Evolutionary conservation across 1,139 yeast genomes (phyloP).

Genomic region (Pneumocystis wakefieldiae): DNA sequence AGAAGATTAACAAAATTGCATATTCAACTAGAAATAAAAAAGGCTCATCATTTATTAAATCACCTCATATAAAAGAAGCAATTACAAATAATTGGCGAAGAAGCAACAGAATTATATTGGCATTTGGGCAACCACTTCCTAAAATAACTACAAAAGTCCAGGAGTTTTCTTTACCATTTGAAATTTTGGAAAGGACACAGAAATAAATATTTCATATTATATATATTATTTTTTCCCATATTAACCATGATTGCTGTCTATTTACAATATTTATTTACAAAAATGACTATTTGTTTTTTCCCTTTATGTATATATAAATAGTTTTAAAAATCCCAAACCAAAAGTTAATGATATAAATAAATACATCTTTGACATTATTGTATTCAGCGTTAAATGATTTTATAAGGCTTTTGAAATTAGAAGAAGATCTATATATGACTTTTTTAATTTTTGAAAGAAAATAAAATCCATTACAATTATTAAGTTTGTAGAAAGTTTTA

Average conservation of each 20-base stretch:
- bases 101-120: not conserved
- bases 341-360: not conserved
- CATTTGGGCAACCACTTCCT: not conserved
- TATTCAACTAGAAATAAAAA: not conserved
- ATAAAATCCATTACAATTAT: not conserved
- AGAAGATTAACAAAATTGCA: not conserved
- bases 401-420: not conserved
- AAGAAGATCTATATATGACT: not conserved
- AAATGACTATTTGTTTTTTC: not conserved
- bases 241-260: not conserved
- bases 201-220: not conserved
- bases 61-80: not conserved
- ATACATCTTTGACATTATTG: not conserved
- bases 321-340: not conserved
- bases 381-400: not conserved
- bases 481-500: not conserved
- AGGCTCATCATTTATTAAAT: not conserved
- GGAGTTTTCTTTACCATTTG: not conserved
- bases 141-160: not conserved
- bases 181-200: not conserved
- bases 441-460: not conserved
- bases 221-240: not conserved
- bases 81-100: not conserved
- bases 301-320: not conserved
- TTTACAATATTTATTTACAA: not conserved